Evolutionary conservation across 495 filamentous ascomycete genomes (phyloP), one percentile per base, ranked within the genome.

Genomic region (Durotheca rogersii): DNA sequence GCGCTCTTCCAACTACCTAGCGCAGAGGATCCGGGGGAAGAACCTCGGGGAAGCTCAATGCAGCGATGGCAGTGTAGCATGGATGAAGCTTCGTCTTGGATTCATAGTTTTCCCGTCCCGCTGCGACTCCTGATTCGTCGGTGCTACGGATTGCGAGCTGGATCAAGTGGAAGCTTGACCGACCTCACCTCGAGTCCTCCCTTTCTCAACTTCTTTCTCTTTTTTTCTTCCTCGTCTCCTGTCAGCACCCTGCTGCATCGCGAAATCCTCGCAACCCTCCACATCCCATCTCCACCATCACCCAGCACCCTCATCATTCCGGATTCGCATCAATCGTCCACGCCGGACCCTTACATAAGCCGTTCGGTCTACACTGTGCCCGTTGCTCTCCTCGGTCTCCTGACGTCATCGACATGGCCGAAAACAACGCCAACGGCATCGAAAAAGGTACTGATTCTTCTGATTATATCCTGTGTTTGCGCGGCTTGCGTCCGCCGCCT

Each of bases 361-460:
- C 9, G 36, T 18, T 11, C 4, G 39, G 27, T 38, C 15, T 19
- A 51, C 12, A 53, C 58, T 51, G 53, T 57, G 40, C 42, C 21
- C 40, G 20, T 36, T 30, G 51, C 46, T 20, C 15, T 36, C 18
- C 37, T 43, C 31, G 34, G 18, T 52, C 17, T 45, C 47, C 62
- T 66, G 72, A 74, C 72, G 73, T 72, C 72, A 74, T 76, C 61
- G 65, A 64, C 47, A 69, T 69, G 66, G 49, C 66, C 36, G 61
- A 66, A 33, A 67, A 39, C 51, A 71, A 54, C 60, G 58, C 65
- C 56, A 58, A 64, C 43, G 59, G 67, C 58, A 58, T 64, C 43
- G 63, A 69, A 34, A 69, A 74, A 72, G 71, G 72, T 75, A 65
- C 12, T 41, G 7, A 14, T 42, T 41, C 23, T 18, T 51, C 27